Conservation (phyloP, 257 asterid genomes). For the Buddleja alternifolia region DNA sequence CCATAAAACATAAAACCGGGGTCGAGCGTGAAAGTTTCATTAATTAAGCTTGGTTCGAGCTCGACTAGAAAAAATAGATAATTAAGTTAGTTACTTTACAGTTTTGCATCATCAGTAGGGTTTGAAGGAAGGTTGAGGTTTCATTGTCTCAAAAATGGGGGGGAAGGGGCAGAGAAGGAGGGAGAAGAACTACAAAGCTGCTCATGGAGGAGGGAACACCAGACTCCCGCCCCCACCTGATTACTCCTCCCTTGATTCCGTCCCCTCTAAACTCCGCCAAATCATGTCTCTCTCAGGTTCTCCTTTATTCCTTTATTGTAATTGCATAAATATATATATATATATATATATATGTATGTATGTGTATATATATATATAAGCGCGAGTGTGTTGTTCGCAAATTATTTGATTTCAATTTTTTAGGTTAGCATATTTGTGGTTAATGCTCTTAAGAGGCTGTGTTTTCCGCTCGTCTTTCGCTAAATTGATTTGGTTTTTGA, state of each 20-base stretch:
- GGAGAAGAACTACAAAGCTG: conserved; percentile 78
- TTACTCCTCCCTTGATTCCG: conserved; percentile 59
- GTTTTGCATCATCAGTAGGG: conserved; percentile 1
- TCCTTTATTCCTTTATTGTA: neutral
- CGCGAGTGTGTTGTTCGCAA: neutral
- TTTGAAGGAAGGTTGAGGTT: neutral
- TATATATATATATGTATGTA: neutral
- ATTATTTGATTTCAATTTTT: neutral
- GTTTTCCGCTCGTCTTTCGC: neutral
- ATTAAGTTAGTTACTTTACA: too few species aligned
- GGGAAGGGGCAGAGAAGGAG: conserved; percentile 84
- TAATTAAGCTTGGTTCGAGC: too few species aligned
- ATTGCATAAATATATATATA: neutral
- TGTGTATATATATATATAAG: too few species aligned
- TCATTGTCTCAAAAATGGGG: conserved; percentile 46
- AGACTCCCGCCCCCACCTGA: conserved; percentile 92
- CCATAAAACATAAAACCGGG: too few species aligned
- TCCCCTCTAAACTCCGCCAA: conserved; percentile 81
- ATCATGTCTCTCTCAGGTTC: conserved; percentile 65
- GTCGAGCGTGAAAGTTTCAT: too few species aligned
- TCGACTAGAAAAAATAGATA: too few species aligned
- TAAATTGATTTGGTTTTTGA: neutral
- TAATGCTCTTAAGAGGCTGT: neutral
- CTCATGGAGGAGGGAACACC: conserved; percentile 67
- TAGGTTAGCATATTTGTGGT: neutral